Evolutionary conservation across 345 rosid genomes (phyloP), one percentile per base, ranked within the genome.

Genomic region (Cardiospermum halicacabum): DNA sequence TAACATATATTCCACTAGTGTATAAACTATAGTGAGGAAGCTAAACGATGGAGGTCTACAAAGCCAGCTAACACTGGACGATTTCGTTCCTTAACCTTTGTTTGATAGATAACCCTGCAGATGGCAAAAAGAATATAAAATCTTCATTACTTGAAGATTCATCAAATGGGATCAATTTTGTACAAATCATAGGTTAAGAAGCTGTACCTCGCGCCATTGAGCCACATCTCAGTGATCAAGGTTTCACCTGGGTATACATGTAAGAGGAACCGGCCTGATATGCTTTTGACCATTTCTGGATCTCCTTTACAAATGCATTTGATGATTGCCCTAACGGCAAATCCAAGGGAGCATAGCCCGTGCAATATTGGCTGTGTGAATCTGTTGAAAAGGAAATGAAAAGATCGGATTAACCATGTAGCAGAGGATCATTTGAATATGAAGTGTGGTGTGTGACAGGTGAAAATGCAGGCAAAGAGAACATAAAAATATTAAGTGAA

Each of bases 191-290:
- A 0, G 31, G n/a, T 16, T 42, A 56, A 18, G 24, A 19, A 32
- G 32, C 12, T 57, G 18, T 69, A 91, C 99, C 97, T 87, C 65
- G 65, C 70, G 68, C 87, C 89, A 62, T 87, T 73, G 34, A 89
- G 80, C 99, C 97, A 94, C 91, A 89, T 89, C 58, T 87, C 91
- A 0, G 96, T 91, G 19, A 83, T 70, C 68, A 85, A 76, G 36
- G 93, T 87, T 72, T 91, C 97, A 4, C 90, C 90, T 9, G 97
- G 97, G 70, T 85, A 87, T 61, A 87, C 96, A 26, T 81, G 91
- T n/a, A 80, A 53, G 62, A 94, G 93, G 79, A 94, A 91, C 42
- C 89, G 67, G 25, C 89, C 91, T 0, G 81, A 82, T 67, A 94
- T 85, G 53, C 12, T 78, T 74, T 82, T 89, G 32, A 91, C 83